These are phyloP conservation scores for Setomelanomma holmii DNA, from an alignment of 2,329 filamentous ascomycete genomes.

Conservation along the genomic window DNA sequence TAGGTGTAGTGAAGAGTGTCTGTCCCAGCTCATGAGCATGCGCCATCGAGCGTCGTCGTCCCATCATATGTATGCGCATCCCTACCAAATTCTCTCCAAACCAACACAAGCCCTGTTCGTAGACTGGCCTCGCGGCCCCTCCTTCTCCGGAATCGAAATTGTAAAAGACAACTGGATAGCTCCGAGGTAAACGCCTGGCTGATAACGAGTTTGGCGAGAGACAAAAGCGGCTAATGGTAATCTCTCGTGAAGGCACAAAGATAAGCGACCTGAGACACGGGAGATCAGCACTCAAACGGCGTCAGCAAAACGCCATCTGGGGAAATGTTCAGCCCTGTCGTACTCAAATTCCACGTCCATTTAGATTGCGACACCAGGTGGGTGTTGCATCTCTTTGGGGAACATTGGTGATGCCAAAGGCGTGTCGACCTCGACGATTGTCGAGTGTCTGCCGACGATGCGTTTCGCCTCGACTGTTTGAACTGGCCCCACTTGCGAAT, in stretches of 20 bases:
- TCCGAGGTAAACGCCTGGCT: neutral
- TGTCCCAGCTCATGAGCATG: neutral
- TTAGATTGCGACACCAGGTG: constrained; percentile 30
- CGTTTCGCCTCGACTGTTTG: constrained; percentile 18
- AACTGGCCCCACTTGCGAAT: constrained; percentile 27
- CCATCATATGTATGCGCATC: neutral
- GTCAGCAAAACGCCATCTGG: neutral
- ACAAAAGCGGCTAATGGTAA: neutral
- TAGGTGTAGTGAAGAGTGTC: neutral
- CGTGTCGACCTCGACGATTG: constrained; percentile 39
- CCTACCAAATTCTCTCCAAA: neutral
- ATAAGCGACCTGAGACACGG: neutral
- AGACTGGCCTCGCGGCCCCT: neutral
- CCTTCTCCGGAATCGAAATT: neutral
- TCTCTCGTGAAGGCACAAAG: neutral
- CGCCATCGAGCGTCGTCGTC: neutral
- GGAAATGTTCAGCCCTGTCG: neutral
- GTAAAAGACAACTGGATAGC: neutral
- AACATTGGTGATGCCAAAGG: constrained; percentile 34
- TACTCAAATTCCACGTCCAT: neutral
- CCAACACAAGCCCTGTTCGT: neutral
- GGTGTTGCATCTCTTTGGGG: constrained; percentile 13
- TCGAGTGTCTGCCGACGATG: constrained; percentile 28
- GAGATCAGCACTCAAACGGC: neutral
- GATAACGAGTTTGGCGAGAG: neutral